phyloP scores from a whole-genome alignment of 1,139 yeast species.

The Chernovozyma aurita region DNA sequence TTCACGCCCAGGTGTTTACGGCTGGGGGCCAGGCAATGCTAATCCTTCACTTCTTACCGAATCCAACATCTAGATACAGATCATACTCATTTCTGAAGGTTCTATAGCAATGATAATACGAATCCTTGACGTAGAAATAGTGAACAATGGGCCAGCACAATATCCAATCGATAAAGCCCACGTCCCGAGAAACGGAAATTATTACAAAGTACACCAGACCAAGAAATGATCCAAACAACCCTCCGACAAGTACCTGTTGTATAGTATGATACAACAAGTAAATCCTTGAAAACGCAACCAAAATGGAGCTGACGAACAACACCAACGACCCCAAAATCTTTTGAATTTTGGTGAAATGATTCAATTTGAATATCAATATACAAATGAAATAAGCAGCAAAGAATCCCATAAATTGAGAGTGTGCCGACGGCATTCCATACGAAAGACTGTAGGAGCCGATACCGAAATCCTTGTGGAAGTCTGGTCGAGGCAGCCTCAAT shows the following conservation, averaged over 20 bases:
- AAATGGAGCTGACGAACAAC: constrained; percentile 26
- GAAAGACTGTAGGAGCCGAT: constrained; percentile 48
- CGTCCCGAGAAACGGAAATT: constrained; percentile 50
- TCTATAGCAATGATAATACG: constrained; percentile 41
- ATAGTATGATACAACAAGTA: constrained; percentile 73
- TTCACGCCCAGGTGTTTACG: no score
- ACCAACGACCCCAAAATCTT: constrained; percentile 19
- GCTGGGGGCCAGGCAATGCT: no score
- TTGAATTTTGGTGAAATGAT: constrained; percentile 16
- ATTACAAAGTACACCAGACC: constrained; percentile 58
- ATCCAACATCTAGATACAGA: constrained; percentile 6
- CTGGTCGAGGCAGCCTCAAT: constrained; percentile 74
- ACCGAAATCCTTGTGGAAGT: constrained; percentile 48
- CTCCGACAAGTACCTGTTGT: constrained; percentile 73
- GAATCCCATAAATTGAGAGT: constrained; percentile 92
- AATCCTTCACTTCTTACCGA: no score
- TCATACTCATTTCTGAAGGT: constrained; percentile 37
- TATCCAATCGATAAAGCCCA: constrained; percentile 59
- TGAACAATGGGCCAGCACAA: constrained; percentile 44
- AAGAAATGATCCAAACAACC: constrained; percentile 52
- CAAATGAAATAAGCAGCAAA: constrained; percentile 63
- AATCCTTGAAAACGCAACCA: constrained; percentile 72
- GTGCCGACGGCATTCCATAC: constrained; percentile 97
- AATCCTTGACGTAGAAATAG: constrained; percentile 53
- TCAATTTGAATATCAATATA: constrained; percentile 26